Evolutionary conservation across 2,329 filamentous ascomycete species (phyloP).

Genomic region (Didymellaceae sp.): DNA sequence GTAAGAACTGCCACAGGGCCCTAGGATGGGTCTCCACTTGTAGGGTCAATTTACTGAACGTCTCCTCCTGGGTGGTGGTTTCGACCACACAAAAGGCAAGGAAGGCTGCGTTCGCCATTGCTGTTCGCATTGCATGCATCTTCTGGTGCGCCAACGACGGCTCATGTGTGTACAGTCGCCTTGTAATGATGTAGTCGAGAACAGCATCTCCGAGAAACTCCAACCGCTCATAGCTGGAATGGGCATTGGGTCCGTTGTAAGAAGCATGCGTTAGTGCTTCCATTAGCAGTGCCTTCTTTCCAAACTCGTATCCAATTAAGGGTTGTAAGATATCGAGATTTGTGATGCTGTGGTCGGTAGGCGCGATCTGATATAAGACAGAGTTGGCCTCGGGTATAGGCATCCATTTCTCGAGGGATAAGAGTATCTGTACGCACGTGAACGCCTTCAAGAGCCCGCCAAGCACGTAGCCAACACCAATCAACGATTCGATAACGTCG

Average conservation of each 20-base stretch:
- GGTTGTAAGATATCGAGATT: constrained; percentile 60
- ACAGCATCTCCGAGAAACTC: constrained; percentile 90
- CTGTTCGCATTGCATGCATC: constrained; percentile 80
- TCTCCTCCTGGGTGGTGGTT: constrained; percentile 49
- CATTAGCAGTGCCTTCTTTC: constrained; percentile 68
- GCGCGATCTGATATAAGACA: constrained; percentile 29
- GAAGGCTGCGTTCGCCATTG: constrained; percentile 80
- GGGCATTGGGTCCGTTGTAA: constrained; percentile 50
- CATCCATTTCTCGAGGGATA: constrained; percentile 64
- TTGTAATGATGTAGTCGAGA: constrained; percentile 78
- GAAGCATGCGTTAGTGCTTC: constrained; percentile 85
- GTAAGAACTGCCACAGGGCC: constrained; percentile 74
- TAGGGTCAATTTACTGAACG: constrained; percentile 41
- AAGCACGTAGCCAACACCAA: constrained; percentile 75
- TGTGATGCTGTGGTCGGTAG: constrained; percentile 13
- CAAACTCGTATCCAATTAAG: constrained; percentile 75
- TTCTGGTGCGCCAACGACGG: constrained; percentile 58
- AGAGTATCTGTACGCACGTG: constrained; percentile 65
- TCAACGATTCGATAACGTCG: constrained; percentile 84
- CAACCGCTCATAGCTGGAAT: constrained; percentile 72
- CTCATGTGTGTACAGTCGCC: constrained; percentile 62
- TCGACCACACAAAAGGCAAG: constrained; percentile 78
- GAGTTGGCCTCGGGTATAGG: constrained; percentile 35
- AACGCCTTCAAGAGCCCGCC: constrained; percentile 71
- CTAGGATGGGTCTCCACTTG: constrained; percentile 32